Evolutionary conservation across 257 asterid genomes (phyloP).

Genomic region (Penstemon davidsonii): DNA sequence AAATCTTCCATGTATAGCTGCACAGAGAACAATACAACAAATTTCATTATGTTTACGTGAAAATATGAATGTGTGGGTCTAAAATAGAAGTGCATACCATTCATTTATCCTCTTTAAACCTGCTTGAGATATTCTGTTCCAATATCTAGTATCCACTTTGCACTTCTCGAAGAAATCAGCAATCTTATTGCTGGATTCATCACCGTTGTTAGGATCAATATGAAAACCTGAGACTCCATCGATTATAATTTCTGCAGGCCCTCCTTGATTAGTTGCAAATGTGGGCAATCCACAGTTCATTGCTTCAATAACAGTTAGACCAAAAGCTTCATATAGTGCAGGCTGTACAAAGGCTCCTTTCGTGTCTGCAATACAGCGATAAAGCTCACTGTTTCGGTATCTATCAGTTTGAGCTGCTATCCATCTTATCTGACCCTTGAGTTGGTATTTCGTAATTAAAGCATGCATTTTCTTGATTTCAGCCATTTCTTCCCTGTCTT

Average conservation of each 20-base stretch:
- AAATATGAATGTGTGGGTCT: not conserved
- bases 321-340: slow-evolving; percentile 89
- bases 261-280: slow-evolving; percentile 92
- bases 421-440: slow-evolving; percentile 88
- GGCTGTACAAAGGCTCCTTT: slow-evolving; percentile 91
- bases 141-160: slow-evolving; percentile 51
- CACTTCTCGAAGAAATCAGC: slow-evolving; percentile 74
- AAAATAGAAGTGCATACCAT: slow-evolving; percentile 42
- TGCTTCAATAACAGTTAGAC: slow-evolving; percentile 81
- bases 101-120: slow-evolving; percentile 73
- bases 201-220: slow-evolving; percentile 73
- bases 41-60: slow-evolving; percentile 8
- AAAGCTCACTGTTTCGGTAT: slow-evolving; percentile 70
- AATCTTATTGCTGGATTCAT: slow-evolving; percentile 62
- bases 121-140: slow-evolving; percentile 58
- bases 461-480: slow-evolving; percentile 88
- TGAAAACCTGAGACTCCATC: slow-evolving; percentile 82
- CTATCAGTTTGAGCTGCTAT: slow-evolving; percentile 88
- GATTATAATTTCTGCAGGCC: slow-evolving; percentile 82
- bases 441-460: slow-evolving; percentile 57
- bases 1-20: slow-evolving; percentile 92
- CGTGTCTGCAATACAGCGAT: slow-evolving; percentile 75
- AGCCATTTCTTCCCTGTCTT: slow-evolving; percentile 81
- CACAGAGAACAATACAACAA: slow-evolving; percentile 11
- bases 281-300: slow-evolving; percentile 89